phyloP scores from a whole-genome alignment of 257 asterid species.

The Solanum acaule region DNA sequence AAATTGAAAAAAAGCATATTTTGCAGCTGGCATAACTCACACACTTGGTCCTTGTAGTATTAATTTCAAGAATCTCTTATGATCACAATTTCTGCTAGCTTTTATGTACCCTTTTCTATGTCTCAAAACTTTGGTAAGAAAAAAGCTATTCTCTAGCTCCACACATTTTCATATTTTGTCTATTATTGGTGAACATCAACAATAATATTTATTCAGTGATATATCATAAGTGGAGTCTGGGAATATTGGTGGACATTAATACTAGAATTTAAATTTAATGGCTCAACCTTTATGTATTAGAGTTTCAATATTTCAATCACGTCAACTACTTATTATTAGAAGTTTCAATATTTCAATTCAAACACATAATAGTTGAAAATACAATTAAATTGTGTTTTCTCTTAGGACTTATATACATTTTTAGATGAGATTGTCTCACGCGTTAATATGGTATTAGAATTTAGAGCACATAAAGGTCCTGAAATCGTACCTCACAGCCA shows the following conservation, averaged over 20 bases:
- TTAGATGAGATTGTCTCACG: background rate
- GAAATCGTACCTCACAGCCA: background rate
- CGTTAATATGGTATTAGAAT: background rate
- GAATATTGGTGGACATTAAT: background rate
- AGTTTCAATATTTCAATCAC: background rate
- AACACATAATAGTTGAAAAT: background rate
- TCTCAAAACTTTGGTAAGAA: background rate
- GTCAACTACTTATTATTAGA: background rate
- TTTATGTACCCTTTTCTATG: background rate
- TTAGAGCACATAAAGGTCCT: background rate
- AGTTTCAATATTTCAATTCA: background rate
- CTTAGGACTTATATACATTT: background rate
- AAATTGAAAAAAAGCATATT: constrained; percentile 5
- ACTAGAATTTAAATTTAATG: background rate
- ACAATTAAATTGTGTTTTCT: background rate
- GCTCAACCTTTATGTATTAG: background rate
- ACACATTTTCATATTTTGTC: background rate
- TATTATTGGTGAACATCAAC: background rate
- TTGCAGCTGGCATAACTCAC: background rate
- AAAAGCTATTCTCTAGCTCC: background rate
- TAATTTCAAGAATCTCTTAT: background rate
- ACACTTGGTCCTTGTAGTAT: background rate
- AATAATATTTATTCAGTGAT: background rate
- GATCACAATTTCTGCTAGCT: background rate
- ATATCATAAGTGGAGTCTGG: too few relatives aligned